Evolutionary conservation across 176 grass and related monocot species (phyloP).

Genomic region (Bolboschoenus planiculmis): DNA sequence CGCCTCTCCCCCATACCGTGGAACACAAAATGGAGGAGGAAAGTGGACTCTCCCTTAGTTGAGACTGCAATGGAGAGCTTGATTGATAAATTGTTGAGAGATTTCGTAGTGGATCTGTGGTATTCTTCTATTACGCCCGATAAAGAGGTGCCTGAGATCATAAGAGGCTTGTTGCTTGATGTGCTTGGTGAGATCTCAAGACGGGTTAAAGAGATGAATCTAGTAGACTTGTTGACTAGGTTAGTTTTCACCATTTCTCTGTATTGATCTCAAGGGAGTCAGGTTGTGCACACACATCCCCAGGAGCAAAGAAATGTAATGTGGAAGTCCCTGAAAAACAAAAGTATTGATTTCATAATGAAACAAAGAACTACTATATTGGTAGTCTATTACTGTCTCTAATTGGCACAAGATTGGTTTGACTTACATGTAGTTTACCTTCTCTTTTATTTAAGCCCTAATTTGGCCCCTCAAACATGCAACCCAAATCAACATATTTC

Average conservation of each 20-base stretch:
- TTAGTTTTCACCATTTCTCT: conserved; percentile 20
- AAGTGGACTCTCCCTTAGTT: conserved; percentile 73
- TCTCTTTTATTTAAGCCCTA: neutral
- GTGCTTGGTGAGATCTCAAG: conserved; percentile 73
- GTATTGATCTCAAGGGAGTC: neutral
- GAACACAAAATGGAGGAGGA: conserved; percentile 80
- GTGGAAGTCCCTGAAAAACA: neutral
- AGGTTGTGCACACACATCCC: neutral
- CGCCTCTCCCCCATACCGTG: conserved; percentile 50
- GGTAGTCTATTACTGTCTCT: neutral
- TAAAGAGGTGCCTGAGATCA: conserved; percentile 80
- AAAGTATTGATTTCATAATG: neutral
- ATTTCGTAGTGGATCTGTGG: conserved; percentile 88
- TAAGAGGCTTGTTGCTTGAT: conserved; percentile 74
- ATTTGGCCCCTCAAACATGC: neutral
- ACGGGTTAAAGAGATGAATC: conserved; percentile 80
- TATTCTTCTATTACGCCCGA: conserved; percentile 85
- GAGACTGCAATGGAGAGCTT: conserved; percentile 82
- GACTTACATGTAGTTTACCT: neutral
- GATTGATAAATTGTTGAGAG: conserved; percentile 71
- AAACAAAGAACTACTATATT: neutral
- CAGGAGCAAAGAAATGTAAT: neutral
- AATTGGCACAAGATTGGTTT: neutral
- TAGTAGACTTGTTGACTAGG: conserved; percentile 96
- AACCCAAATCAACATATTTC: neutral